Conservation (phyloP, 2,329 filamentous ascomycete species). For the Rutstroemia sp. region DNA sequence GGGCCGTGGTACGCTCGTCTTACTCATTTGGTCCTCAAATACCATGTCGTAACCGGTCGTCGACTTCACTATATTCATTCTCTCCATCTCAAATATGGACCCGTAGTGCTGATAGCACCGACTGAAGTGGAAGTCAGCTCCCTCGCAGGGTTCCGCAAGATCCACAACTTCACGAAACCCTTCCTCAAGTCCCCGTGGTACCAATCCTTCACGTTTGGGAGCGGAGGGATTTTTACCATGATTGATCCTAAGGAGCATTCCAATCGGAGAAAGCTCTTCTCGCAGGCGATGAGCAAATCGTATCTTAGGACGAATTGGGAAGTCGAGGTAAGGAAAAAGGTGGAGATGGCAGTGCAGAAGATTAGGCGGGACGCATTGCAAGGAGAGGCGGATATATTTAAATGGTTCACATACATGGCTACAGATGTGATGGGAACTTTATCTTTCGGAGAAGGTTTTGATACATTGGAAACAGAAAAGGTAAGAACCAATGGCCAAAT, state of each 20-base stretch:
- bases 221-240: background rate
- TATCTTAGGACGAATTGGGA: background rate
- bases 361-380: conserved; percentile 37
- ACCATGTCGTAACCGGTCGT: background rate
- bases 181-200: conserved; percentile 1
- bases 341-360: conserved; percentile 34
- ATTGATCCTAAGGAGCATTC: background rate
- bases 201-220: rapidly evolving
- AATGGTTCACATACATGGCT: conserved; percentile 47
- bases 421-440: conserved; percentile 48
- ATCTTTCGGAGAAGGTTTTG: conserved; percentile 48
- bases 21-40: background rate
- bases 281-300: background rate
- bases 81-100: background rate
- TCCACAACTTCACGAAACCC: background rate
- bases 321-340: conserved; percentile 17
- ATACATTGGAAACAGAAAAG: conserved; percentile 42
- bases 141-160: background rate
- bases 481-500: conserved; percentile 26
- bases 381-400: conserved; percentile 39
- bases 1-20: conserved; percentile 1
- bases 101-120: background rate
- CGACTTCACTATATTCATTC: background rate
- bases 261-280: background rate
- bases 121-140: background rate